A percentile compares a stretch with the other conserved stretches of the same genome.
Evolutionary conservation across 768 basidiomycete species (phyloP).

Genomic region (Mycena belliarum): DNA sequence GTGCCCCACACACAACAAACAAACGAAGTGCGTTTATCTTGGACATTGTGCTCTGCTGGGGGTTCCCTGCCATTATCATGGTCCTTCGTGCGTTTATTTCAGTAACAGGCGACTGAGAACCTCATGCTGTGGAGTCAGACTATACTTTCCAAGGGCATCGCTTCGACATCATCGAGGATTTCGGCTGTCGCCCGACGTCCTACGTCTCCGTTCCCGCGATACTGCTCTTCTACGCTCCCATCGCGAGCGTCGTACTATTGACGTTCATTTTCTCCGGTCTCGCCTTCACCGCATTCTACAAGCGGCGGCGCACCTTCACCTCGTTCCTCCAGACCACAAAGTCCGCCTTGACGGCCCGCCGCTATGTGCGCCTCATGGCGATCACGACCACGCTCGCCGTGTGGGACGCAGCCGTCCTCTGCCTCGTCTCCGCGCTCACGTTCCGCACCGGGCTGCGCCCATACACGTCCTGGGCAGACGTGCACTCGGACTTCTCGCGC

Average conservation of each 20-base stretch:
- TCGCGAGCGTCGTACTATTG: too few relatives aligned
- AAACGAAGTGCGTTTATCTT: slow-evolving; percentile 31
- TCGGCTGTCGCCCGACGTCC: slow-evolving; percentile 46
- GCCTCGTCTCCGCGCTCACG: neutral
- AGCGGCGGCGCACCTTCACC: too few relatives aligned
- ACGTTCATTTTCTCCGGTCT: too few relatives aligned
- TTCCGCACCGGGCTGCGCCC: neutral
- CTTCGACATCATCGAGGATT: slow-evolving; percentile 47
- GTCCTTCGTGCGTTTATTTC: slow-evolving; percentile 40
- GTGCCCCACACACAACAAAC: slow-evolving; percentile 32
- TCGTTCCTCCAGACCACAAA: neutral
- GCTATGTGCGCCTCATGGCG: neutral
- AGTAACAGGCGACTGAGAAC: neutral
- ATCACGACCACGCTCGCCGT: neutral
- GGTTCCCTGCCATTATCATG: slow-evolving; percentile 36
- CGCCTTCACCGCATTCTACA: too few relatives aligned
- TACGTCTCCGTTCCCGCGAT: slow-evolving; percentile 30
- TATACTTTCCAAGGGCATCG: slow-evolving; percentile 51
- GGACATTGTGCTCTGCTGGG: slow-evolving; percentile 34
- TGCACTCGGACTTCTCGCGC: too few relatives aligned
- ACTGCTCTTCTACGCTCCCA: neutral
- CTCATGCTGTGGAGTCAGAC: slow-evolving; percentile 32
- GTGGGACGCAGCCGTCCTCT: neutral
- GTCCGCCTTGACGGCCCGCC: neutral
- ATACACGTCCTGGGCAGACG: neutral